These are phyloP conservation scores for Ganoderma boninense DNA, from an alignment of 1,284 basidiomycete genomes.

Conservation along the genomic window DNA sequence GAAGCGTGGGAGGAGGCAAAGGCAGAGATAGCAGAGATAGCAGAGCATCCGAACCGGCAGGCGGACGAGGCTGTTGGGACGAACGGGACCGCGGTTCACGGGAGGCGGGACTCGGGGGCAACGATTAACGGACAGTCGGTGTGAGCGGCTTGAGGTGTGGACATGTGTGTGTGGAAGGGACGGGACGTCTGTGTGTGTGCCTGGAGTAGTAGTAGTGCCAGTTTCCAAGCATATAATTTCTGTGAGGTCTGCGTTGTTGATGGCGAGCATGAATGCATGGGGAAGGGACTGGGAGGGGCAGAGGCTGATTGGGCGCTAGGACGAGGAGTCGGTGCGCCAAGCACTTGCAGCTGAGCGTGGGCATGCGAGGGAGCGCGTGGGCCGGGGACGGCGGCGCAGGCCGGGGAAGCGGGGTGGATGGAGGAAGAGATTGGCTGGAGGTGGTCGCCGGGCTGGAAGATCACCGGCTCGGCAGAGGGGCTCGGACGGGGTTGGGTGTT, in stretches of 20 bases:
- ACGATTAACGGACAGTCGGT: conserved; percentile 51
- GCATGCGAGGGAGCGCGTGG: too few relatives aligned
- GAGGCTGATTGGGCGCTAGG: too few relatives aligned
- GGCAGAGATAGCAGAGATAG: conserved; percentile 88
- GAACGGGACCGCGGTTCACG: conserved; percentile 21
- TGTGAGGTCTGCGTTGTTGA: not conserved
- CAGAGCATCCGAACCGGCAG: conserved; percentile 83
- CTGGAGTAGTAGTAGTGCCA: not conserved
- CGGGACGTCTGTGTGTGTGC: conserved; percentile 1
- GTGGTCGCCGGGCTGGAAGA: not conserved
- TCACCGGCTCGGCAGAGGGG: conserved; percentile 1
- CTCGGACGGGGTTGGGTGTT: not conserved
- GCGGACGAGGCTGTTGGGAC: conserved; percentile 44
- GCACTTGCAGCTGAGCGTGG: too few relatives aligned
- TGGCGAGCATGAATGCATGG: not conserved
- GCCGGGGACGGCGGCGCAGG: not conserved
- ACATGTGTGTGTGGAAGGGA: not conserved
- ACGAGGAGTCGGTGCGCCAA: too few relatives aligned
- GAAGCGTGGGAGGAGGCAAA: conserved; percentile 97
- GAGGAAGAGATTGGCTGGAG: not conserved
- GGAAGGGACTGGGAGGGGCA: too few relatives aligned
- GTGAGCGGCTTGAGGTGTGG: not conserved
- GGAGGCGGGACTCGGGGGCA: conserved; percentile 64
- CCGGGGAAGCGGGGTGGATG: not conserved
- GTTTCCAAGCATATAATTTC: not conserved